These are phyloP conservation scores for Colletotrichum cuscutae DNA, from an alignment of 2,329 filamentous ascomycete species.

Conservation along the genomic window DNA sequence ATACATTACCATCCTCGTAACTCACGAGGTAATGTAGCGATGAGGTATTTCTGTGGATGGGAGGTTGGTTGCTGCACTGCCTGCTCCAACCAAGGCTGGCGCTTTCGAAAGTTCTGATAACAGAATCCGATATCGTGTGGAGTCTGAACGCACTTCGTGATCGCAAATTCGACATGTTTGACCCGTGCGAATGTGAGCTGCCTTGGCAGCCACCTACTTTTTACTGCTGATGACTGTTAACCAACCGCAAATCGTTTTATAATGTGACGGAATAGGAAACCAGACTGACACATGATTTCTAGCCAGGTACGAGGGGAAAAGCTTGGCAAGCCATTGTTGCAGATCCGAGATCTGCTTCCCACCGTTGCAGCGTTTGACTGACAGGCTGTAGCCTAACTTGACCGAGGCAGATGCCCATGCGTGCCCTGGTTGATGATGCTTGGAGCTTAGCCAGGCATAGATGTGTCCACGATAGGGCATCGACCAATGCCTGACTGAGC, in stretches of 20 bases:
- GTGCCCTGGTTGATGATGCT: neutral
- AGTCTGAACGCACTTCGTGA: slow-evolving; percentile 18
- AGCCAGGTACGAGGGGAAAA: neutral
- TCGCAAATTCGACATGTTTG: slow-evolving; percentile 24
- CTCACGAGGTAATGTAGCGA: neutral
- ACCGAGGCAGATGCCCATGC: neutral
- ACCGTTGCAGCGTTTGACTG: neutral
- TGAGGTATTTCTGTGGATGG: slow-evolving; percentile 8
- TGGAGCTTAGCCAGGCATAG: neutral
- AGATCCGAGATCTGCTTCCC: slow-evolving; percentile 15
- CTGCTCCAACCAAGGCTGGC: neutral
- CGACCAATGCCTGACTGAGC: neutral
- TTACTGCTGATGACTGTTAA: neutral
- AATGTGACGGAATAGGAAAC: neutral
- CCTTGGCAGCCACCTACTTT: slow-evolving; percentile 23
- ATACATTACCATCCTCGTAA: neutral
- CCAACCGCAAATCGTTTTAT: neutral
- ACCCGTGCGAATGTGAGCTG: slow-evolving; percentile 5
- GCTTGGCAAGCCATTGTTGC: slow-evolving; percentile 18
- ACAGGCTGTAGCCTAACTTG: neutral
- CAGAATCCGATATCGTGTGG: slow-evolving; percentile 3
- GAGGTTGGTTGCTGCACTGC: neutral
- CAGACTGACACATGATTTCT: neutral
- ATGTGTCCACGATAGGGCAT: neutral
- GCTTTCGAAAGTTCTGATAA: neutral